Percentiles rank a stretch among this genome's conserved stretches.
Evolutionary conservation across 1,139 yeast species (phyloP).

Genomic region (Magnusiomyces starmeri): DNA sequence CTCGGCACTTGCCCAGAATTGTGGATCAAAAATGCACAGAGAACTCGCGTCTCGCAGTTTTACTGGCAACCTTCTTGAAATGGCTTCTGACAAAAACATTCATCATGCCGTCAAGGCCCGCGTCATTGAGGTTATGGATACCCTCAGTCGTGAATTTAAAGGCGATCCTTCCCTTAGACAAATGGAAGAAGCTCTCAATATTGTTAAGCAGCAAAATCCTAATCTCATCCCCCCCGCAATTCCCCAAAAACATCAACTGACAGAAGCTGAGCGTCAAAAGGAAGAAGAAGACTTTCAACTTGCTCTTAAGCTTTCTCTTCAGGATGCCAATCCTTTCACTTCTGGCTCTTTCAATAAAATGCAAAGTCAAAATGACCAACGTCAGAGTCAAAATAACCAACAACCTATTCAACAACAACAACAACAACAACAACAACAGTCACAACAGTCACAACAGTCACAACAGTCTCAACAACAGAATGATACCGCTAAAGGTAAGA

Average conservation of each 20-base stretch:
- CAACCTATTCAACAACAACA: slow-evolving; percentile 15
- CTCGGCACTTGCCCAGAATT: slow-evolving; percentile 80
- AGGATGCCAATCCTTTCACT: slow-evolving; percentile 38
- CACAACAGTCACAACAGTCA: slow-evolving; percentile 13
- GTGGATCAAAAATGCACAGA: slow-evolving; percentile 82
- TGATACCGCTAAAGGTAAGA: slow-evolving; percentile 20
- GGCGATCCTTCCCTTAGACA: slow-evolving; percentile 68
- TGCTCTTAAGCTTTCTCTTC: slow-evolving; percentile 69
- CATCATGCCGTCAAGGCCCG: slow-evolving; percentile 63
- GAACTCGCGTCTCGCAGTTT: slow-evolving; percentile 70
- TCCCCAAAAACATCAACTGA: slow-evolving; percentile 53
- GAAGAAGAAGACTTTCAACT: slow-evolving; percentile 80
- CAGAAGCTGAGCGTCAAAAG: slow-evolving; percentile 41
- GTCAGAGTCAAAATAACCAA: slow-evolving; percentile 6
- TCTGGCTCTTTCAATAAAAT: slow-evolving; percentile 8
- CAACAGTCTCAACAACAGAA: slow-evolving; percentile 3
- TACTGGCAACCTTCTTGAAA: slow-evolving; percentile 48
- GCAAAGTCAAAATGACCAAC: slow-evolving; percentile 12
- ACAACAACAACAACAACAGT: slow-evolving; percentile 17
- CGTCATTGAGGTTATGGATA: slow-evolving; percentile 60
- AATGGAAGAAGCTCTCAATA: slow-evolving; percentile 53
- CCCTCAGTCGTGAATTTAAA: slow-evolving; percentile 50
- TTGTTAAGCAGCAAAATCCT: slow-evolving; percentile 30
- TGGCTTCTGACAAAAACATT: slow-evolving; percentile 49
- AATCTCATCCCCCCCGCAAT: slow-evolving; percentile 43